Evolutionary conservation across 768 basidiomycete species (phyloP).

Genomic region (Tubosaeta sp.): DNA sequence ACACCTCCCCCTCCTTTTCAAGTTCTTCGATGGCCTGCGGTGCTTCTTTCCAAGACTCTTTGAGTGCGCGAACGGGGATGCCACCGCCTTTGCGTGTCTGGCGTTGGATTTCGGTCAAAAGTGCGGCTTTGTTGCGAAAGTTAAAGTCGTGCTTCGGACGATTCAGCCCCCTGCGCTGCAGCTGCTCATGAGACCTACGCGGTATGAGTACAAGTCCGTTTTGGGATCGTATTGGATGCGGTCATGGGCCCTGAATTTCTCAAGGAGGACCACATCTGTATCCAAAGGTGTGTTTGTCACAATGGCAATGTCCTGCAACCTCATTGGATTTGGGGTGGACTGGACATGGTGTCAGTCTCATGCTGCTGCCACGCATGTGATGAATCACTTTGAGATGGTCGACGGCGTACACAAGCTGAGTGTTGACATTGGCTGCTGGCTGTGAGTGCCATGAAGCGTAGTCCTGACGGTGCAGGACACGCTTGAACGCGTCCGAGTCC

Average conservation of each 20-base stretch:
- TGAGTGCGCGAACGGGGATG: conserved; percentile 75
- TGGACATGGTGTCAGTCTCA: conserved; percentile 22
- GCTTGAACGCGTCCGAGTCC: conserved; percentile 70
- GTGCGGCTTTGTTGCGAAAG: conserved; percentile 77
- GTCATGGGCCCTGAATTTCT: conserved; percentile 81
- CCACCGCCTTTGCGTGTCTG: conserved; percentile 82
- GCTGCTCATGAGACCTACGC: conserved; percentile 43
- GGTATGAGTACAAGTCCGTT: conserved; percentile 83
- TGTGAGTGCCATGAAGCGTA: conserved; percentile 83
- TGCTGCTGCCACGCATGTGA: conserved; percentile 2
- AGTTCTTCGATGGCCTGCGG: conserved; percentile 80
- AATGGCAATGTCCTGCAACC: conserved; percentile 83
- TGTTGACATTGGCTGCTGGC: conserved; percentile 82
- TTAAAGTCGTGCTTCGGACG: conserved; percentile 72
- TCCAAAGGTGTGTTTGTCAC: conserved; percentile 75
- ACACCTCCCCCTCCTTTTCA: conserved; percentile 83
- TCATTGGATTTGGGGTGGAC: conserved; percentile 75
- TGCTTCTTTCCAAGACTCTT: conserved; percentile 90
- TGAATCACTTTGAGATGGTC: conserved; percentile 67
- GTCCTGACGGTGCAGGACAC: conserved; percentile 58
- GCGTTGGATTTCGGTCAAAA: conserved; percentile 82
- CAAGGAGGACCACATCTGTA: conserved; percentile 62
- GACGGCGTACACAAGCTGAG: conserved; percentile 82
- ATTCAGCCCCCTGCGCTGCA: conserved; percentile 3
- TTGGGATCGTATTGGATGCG: conserved; percentile 75